Conservation (phyloP, 1,284 basidiomycete species). For the Moniliophthora roreri region DNA sequence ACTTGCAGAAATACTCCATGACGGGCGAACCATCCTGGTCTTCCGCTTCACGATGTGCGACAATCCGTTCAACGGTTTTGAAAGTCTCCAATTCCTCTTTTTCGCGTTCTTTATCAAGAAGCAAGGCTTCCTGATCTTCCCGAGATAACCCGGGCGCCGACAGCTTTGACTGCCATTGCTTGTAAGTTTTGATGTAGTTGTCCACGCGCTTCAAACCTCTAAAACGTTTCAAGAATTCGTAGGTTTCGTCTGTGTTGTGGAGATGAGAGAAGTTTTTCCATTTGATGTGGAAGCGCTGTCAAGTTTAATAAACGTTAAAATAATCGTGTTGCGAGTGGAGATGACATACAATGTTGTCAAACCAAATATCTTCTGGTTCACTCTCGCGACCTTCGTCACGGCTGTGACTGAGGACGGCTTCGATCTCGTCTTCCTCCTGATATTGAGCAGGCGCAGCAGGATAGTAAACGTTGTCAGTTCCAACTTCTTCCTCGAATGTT, state of each 20-base stretch:
- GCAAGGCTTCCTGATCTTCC: slow-evolving; percentile 89
- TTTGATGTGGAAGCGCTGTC: slow-evolving; percentile 91
- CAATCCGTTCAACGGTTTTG: slow-evolving; percentile 91
- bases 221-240: slow-evolving; percentile 93
- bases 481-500: slow-evolving; percentile 68
- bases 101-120: slow-evolving; percentile 88
- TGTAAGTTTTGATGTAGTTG: slow-evolving; percentile 95
- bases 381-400: slow-evolving; percentile 79
- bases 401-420: slow-evolving; percentile 79
- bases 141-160: slow-evolving; percentile 68
- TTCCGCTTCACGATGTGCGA: slow-evolving; percentile 76
- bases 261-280: slow-evolving; percentile 95
- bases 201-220: slow-evolving; percentile 96
- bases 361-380: slow-evolving; percentile 80
- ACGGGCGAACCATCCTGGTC: slow-evolving; percentile 44
- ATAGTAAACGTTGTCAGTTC: slow-evolving; percentile 48
- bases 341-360: slow-evolving; percentile 76
- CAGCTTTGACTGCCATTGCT: slow-evolving; percentile 72
- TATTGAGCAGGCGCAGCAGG: slow-evolving; percentile 46
- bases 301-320: slow-evolving; percentile 16
- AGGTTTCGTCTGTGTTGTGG: slow-evolving; percentile 96
- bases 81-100: slow-evolving; percentile 90
- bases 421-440: slow-evolving; percentile 86
- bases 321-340: slow-evolving; percentile 7
- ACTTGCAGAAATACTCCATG: slow-evolving; percentile 96